phyloP scores from a whole-genome alignment of 441 rosid species.

The Sinapis alba region DNA sequence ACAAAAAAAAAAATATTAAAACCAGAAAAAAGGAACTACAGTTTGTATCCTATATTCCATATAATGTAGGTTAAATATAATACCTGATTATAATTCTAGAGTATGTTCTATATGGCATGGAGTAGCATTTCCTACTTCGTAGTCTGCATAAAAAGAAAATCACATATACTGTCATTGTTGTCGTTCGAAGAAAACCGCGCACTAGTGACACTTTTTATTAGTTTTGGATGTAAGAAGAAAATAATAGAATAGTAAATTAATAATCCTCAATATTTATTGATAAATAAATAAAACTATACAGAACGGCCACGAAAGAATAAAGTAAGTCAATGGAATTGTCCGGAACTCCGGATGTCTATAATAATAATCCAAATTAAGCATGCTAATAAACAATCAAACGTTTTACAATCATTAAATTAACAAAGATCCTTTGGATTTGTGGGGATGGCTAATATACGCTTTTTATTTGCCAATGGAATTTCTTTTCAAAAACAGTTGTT shows the following conservation, averaged over 20 bases:
- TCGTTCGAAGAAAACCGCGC: neutral
- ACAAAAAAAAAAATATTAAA: neutral
- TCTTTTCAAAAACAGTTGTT: neutral
- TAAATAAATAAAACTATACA: neutral
- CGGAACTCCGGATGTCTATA: neutral
- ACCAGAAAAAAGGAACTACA: neutral
- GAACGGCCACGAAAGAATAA: slow-evolving; percentile 24
- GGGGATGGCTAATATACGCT: slow-evolving; percentile 14
- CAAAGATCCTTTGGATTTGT: slow-evolving; percentile 34
- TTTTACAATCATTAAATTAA: slow-evolving; percentile 26
- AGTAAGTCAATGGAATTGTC: slow-evolving; percentile 30
- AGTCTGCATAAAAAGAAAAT: neutral
- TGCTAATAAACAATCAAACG: slow-evolving; percentile 31
- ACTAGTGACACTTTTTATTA: neutral
- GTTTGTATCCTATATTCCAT: neutral
- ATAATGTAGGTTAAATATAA: neutral
- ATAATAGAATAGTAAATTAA: neutral
- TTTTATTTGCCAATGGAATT: slow-evolving; percentile 9
- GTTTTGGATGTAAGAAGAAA: neutral
- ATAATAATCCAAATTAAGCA: slow-evolving; percentile 27
- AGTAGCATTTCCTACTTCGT: neutral
- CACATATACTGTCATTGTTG: neutral
- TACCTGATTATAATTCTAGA: neutral
- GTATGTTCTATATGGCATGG: neutral
- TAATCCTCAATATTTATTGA: slow-evolving; percentile 14